phyloP scores from a whole-genome alignment of 1,284 basidiomycete genomes.

The Agroathelia rolfsii region DNA sequence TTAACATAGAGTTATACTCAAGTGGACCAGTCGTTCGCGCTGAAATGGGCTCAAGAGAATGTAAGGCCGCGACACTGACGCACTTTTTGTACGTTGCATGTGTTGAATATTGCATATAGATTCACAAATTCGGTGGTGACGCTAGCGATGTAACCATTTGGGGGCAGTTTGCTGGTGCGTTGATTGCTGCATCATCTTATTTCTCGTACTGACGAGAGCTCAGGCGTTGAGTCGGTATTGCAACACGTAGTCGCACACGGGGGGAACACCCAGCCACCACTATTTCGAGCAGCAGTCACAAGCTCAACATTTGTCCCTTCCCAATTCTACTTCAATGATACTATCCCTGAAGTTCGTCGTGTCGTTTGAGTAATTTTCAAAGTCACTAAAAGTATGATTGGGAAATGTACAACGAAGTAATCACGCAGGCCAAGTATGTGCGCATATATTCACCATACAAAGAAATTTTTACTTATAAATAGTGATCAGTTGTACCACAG shows the following conservation, averaged over 20 bases:
- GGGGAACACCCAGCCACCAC: constrained; percentile 27
- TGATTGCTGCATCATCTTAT: constrained; percentile 4
- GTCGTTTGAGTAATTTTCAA: too few species aligned
- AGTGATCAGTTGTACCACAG: neutral
- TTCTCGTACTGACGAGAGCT: constrained; percentile 1
- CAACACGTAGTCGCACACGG: constrained; percentile 23
- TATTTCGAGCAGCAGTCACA: constrained; percentile 35
- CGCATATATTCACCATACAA: neutral
- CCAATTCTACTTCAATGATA: constrained; percentile 34
- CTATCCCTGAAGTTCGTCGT: constrained; percentile 29
- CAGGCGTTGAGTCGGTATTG: constrained; percentile 24
- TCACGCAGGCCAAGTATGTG: neutral
- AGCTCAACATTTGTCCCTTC: constrained; percentile 36
- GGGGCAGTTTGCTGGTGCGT: constrained; percentile 22
- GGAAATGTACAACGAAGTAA: neutral
- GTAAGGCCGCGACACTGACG: constrained; percentile 12
- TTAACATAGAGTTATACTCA: neutral
- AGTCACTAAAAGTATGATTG: too few species aligned
- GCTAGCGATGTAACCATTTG: constrained; percentile 22
- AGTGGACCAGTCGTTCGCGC: constrained; percentile 24
- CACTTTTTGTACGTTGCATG: neutral
- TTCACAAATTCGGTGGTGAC: constrained; percentile 22
- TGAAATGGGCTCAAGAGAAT: constrained; percentile 23
- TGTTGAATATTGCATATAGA: constrained; percentile 13
- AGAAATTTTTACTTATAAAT: neutral